Evolutionary conservation across 257 asterid genomes (phyloP).

Genomic region (Linderniella brevidens): DNA sequence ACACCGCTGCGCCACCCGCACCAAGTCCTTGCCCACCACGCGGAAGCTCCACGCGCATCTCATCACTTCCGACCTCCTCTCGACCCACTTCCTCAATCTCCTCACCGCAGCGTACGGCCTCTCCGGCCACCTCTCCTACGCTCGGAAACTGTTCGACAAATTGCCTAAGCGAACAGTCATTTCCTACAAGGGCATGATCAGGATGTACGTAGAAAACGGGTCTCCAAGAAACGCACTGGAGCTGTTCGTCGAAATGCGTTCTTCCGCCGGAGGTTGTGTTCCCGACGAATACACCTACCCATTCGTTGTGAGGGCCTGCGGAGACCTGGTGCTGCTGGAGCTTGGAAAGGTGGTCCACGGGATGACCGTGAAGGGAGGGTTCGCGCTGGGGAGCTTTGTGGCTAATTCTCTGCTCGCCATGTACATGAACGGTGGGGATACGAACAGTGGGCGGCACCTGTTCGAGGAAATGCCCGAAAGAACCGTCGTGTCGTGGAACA

Average conservation of each 20-base stretch:
- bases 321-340: constrained; percentile 34
- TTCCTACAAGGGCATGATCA: constrained; percentile 50
- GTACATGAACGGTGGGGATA: constrained; percentile 77
- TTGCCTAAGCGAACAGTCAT: constrained; percentile 40
- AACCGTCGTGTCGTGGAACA: constrained; percentile 69
- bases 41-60: constrained; percentile 47
- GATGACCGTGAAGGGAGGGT: constrained; percentile 42
- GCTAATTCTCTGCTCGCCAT: constrained; percentile 75
- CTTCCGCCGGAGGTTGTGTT: constrained; percentile 13
- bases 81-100: constrained; percentile 42
- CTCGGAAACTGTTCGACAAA: constrained; percentile 46
- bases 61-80: constrained; percentile 40
- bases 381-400: constrained; percentile 25
- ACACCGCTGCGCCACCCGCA: constrained; percentile 47
- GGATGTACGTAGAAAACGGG: constrained; percentile 48
- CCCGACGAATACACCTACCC: constrained; percentile 59
- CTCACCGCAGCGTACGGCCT: constrained; percentile 37
- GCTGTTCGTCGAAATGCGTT: constrained; percentile 52
- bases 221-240: constrained; percentile 34
- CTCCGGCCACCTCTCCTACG: constrained; percentile 27
- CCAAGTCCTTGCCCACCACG: constrained; percentile 33
- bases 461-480: constrained; percentile 39
- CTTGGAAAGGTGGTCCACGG: constrained; percentile 56
- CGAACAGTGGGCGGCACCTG: constrained; percentile 37
- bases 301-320: constrained; percentile 62